Base-by-base conservation (phyloP, 139 green algal genomes). In the Micromonas pusilla region DNA sequence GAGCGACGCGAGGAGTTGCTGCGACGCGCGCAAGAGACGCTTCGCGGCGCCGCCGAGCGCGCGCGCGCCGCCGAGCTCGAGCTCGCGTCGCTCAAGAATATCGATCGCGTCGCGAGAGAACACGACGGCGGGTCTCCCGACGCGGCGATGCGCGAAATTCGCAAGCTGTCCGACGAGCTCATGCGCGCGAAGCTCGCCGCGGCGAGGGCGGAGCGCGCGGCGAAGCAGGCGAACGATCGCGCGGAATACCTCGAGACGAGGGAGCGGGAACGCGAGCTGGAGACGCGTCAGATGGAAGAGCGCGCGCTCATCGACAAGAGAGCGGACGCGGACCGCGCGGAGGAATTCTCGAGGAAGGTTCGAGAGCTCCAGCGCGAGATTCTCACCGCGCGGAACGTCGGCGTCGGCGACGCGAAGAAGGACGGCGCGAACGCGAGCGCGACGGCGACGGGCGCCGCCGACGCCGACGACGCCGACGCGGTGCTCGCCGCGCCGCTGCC, bases 91-190 rank as follows among this genome's bases (percentile, higher is more conserved):
- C 45, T 57, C 45, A 9, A 57, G 16, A 57, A 57, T 9, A 23
- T 23, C 45, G 45, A 16, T 16, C 16, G 45, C 9, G 45, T 9
- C 45, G 45, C 9, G 45, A 57, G 45, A 57, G 9, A 57, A 9
- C 45, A 23, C 45, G 45, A 16, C 45, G 45, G 16, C 45, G 45
- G 16, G 45, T 16, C 9, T 16, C 9, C 45, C 9, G 45, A 57
- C 45, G 45, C 45, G 9, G 45, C 45, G 9, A 9, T 57, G 45
- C 45, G 45, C 9, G 45, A 57, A 16, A 57, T 57, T 57, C 45
- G 45, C 45, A 23, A 32, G 52, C 31, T 80, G 23, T 13, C 23
- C 52, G 73, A 80, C 53, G 57, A 73, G 53, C 26, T 80, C 25
- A 52, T 72, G 52, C 45, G 78, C 53, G 21, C 30, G 54, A 28